A percentile compares a stretch with the other conserved stretches of the same genome.
Evolutionary conservation across 2,329 filamentous ascomycete genomes (phyloP).

Genomic region (Stylonectria norvegica): DNA sequence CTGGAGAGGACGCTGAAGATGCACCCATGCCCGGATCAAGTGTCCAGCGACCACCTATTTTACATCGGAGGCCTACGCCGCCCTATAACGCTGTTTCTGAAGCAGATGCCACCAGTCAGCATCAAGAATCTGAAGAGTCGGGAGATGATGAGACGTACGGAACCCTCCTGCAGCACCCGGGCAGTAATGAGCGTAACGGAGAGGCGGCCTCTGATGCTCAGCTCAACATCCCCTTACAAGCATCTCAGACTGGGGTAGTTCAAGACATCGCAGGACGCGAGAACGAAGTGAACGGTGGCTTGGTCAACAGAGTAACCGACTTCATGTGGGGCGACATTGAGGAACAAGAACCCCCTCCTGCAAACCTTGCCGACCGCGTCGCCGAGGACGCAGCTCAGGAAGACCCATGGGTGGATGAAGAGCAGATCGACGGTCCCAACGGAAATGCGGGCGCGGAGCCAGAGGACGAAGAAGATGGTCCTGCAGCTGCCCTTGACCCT

Average conservation of each 20-base stretch:
- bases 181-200: no score
- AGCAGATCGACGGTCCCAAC: conserved; percentile 18
- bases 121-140: no score
- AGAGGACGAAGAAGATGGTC: conserved; percentile 61
- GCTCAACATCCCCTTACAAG: no score
- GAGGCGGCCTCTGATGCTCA: no score
- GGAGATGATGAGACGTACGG: no score
- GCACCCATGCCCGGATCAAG: not conserved
- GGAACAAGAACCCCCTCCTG: conserved; percentile 24
- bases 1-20: conserved; percentile 13
- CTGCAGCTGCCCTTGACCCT: conserved; percentile 66
- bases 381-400: conserved; percentile 35
- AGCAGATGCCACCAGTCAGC: no score
- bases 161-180: no score
- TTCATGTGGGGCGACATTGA: conserved; percentile 62
- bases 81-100: no score
- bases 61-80: no score
- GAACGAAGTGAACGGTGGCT: conserved; percentile 18
- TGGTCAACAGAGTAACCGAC: conserved; percentile 44
- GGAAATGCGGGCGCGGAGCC: conserved; percentile 29
- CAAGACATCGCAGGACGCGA: no score
- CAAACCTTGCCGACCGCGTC: conserved; percentile 36
- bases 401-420: conserved; percentile 39
- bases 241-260: no score
- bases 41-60: no score